phyloP scores from a whole-genome alignment of 345 rosid species.

The Jatropha curcas region DNA sequence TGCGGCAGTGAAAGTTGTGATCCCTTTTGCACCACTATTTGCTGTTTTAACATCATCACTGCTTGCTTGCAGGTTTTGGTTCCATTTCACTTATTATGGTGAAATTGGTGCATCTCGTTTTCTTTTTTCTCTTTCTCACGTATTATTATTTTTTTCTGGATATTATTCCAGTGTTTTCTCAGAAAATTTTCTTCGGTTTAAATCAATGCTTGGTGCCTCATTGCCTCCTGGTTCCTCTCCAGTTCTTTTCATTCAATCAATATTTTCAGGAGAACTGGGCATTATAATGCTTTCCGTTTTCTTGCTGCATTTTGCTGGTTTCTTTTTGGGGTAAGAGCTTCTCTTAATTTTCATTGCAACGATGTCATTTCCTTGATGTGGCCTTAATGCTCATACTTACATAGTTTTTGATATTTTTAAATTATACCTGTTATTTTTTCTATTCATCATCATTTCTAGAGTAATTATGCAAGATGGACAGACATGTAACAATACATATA shows the following conservation, averaged over 20 bases:
- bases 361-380: neutral
- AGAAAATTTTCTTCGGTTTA: constrained; percentile 50
- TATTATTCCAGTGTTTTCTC: constrained; percentile 55
- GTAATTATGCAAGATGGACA: neutral
- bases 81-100: neutral
- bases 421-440: neutral
- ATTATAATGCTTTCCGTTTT: constrained; percentile 45
- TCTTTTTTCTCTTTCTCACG: neutral
- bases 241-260: constrained; percentile 25
- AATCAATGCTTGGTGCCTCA: constrained; percentile 42
- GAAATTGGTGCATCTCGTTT: constrained; percentile 1
- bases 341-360: neutral
- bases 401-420: neutral
- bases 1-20: constrained; percentile 41
- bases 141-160: neutral
- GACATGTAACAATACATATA: neutral
- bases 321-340: constrained; percentile 54
- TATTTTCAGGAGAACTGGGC: constrained; percentile 55
- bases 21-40: constrained; percentile 58
- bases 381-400: neutral
- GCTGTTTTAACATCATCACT: constrained; percentile 58
- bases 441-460: neutral
- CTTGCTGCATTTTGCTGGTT: constrained; percentile 59
- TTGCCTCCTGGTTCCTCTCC: constrained; percentile 39
- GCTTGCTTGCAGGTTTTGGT: constrained; percentile 62